These are phyloP conservation scores for Aspergillus sp. DNA, from an alignment of 2,329 filamentous ascomycete genomes.

Conservation along the genomic window DNA sequence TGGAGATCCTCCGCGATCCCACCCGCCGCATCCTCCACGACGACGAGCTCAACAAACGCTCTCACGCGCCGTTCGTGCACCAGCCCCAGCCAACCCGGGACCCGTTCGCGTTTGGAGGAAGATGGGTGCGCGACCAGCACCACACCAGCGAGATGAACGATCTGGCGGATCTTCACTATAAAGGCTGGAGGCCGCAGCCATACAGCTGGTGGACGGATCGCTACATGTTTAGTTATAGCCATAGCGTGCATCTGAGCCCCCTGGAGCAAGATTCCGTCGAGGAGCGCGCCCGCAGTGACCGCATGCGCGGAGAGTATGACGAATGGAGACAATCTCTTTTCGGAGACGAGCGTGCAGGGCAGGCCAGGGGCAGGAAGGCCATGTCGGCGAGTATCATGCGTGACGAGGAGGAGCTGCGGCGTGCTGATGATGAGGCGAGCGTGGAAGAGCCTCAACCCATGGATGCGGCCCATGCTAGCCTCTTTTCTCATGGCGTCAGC, in stretches of 20 bases:
- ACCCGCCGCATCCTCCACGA: slow-evolving; percentile 22
- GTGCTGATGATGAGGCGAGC: neutral
- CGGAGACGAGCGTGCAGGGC: neutral
- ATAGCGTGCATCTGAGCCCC: slow-evolving; percentile 31
- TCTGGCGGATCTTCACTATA: neutral
- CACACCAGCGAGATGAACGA: no score
- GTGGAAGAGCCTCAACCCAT: neutral
- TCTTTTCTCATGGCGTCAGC: no score
- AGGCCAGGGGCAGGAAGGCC: slow-evolving; percentile 1
- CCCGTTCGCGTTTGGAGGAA: neutral
- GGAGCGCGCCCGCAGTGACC: slow-evolving; percentile 14
- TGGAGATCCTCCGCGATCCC: slow-evolving; percentile 33
- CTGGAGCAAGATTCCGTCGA: slow-evolving; percentile 19
- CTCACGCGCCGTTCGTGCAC: neutral
- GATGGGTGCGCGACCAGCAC: no score
- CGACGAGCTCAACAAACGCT: slow-evolving; percentile 8
- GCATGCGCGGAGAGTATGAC: slow-evolving; percentile 3
- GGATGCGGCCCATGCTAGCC: no score
- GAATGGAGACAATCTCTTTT: neutral
- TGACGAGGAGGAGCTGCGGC: slow-evolving; percentile 1
- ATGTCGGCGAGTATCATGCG: slow-evolving; percentile 3
- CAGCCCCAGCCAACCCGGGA: neutral
- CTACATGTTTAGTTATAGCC: slow-evolving; percentile 28
- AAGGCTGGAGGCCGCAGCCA: slow-evolving; percentile 13
- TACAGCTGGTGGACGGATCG: slow-evolving; percentile 5